These are phyloP conservation scores for Trichoderma afroharzianum DNA, from an alignment of 2,329 filamentous ascomycete species.

Conservation along the genomic window DNA sequence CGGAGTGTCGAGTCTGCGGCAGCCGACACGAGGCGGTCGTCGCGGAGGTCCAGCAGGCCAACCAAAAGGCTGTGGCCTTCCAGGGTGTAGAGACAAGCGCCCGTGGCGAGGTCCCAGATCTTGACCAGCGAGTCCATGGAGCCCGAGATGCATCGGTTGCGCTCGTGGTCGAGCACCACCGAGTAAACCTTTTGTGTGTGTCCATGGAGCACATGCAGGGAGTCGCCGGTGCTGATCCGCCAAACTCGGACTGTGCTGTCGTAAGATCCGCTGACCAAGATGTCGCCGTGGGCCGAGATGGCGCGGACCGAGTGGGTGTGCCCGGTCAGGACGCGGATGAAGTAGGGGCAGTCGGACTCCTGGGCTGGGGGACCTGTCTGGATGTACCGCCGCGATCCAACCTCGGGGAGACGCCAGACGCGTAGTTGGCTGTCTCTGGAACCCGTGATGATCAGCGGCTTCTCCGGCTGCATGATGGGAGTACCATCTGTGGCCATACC, in stretches of 20 bases:
- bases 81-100: conserved; percentile 78
- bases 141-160: conserved; percentile 93
- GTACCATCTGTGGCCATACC: conserved; percentile 68
- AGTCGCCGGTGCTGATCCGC: conserved; percentile 94
- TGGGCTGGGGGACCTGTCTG: conserved; percentile 72
- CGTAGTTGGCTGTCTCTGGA: conserved; percentile 91
- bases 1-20: conserved; percentile 92
- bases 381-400: conserved; percentile 71
- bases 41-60: conserved; percentile 82
- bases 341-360: conserved; percentile 85
- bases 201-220: conserved; percentile 76
- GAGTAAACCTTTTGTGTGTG: conserved; percentile 95
- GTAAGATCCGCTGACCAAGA: conserved; percentile 95
- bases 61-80: conserved; percentile 93
- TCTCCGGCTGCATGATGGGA: conserved; percentile 84
- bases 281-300: conserved; percentile 92
- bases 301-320: conserved; percentile 93
- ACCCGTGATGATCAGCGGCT: conserved; percentile 94
- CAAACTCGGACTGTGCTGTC: conserved; percentile 93
- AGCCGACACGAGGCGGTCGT: conserved; percentile 87
- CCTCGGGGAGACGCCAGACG: conserved; percentile 88
- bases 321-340: conserved; percentile 79
- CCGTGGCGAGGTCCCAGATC: conserved; percentile 91
- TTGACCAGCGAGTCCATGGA: conserved; percentile 99
- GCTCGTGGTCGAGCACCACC: conserved; percentile 85